Percentiles rank a stretch among this genome's conserved stretches.
Conservation (phyloP, 768 basidiomycete species). For the Chiua virens region DNA sequence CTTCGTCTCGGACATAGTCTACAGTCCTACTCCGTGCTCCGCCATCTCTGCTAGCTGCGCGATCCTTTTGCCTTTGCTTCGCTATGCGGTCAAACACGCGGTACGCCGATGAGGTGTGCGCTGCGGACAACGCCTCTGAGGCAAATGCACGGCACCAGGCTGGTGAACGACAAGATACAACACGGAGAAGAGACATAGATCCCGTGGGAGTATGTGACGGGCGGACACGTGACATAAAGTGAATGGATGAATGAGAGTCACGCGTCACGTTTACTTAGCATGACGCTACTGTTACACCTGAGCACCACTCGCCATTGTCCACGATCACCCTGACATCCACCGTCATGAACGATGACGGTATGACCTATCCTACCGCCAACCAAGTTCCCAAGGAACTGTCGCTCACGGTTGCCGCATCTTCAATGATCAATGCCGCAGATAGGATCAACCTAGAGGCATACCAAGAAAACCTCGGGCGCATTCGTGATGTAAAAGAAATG, state of each 20-base stretch:
- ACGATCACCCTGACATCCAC: neutral
- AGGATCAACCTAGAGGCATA: conserved; percentile 20
- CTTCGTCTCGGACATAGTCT: conserved; percentile 90
- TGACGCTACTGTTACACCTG: too few relatives aligned
- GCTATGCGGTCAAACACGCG: conserved; percentile 83
- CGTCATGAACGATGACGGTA: conserved; percentile 18
- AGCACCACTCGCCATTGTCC: too few relatives aligned
- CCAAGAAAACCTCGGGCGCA: conserved; percentile 23
- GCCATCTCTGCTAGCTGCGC: conserved; percentile 57
- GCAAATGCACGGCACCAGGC: conserved; percentile 41
- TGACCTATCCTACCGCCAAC: conserved; percentile 3
- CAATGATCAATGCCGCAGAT: conserved; percentile 26
- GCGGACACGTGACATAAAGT: conserved; percentile 18
- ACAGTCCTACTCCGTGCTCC: conserved; percentile 70
- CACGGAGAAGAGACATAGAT: conserved; percentile 4
- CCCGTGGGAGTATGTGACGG: conserved; percentile 13
- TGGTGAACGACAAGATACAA: conserved; percentile 10
- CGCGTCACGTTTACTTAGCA: neutral
- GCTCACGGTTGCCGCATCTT: conserved; percentile 21
- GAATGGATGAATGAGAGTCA: neutral
- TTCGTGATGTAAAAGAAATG: conserved; percentile 32
- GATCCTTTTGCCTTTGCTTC: conserved; percentile 78
- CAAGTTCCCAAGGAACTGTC: conserved; percentile 8
- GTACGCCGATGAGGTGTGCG: conserved; percentile 52
- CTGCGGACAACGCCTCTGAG: conserved; percentile 43